phyloP scores from a whole-genome alignment of 2,329 filamentous ascomycete species.

The Pseudocercospora fuligena region DNA sequence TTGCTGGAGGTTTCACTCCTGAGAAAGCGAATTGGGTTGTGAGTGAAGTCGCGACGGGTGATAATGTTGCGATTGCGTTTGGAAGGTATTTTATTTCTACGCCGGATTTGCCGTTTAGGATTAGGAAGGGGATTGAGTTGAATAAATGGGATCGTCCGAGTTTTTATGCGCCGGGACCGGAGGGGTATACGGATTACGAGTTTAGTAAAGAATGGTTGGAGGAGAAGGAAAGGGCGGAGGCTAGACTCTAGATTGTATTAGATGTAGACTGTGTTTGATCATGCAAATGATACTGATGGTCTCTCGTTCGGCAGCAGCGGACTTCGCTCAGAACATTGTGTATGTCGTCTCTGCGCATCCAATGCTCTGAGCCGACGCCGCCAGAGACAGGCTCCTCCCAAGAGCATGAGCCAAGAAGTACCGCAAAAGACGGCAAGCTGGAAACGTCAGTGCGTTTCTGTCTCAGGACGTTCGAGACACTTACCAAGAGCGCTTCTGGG shows the following conservation, averaged over 20 bases:
- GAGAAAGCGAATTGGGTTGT: conserved; percentile 44
- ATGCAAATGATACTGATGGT: neutral
- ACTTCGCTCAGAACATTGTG: neutral
- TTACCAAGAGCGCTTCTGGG: neutral
- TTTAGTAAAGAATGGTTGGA: conserved; percentile 43
- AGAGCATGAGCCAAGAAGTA: neutral
- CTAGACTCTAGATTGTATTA: conserved; percentile 13
- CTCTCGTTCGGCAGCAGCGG: neutral
- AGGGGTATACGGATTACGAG: conserved; percentile 51
- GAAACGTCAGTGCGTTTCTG: neutral
- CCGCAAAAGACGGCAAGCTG: neutral
- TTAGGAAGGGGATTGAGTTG: conserved; percentile 51
- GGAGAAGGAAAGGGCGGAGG: conserved; percentile 13
- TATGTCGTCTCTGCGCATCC: neutral
- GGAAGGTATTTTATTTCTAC: conserved; percentile 56
- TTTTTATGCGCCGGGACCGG: conserved; percentile 50
- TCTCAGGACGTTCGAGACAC: neutral
- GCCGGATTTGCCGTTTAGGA: conserved; percentile 54
- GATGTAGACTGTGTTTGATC: neutral
- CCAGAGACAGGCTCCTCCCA: neutral
- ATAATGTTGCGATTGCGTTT: conserved; percentile 54
- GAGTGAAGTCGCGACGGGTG: conserved; percentile 49
- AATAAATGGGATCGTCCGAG: conserved; percentile 51
- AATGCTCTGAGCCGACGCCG: neutral
- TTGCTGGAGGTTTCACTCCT: conserved; percentile 50